Percentiles rank a stretch among this genome's conserved stretches.
Conservation (phyloP, 2,329 filamentous ascomycete genomes). For the Aureobasidium lini region DNA sequence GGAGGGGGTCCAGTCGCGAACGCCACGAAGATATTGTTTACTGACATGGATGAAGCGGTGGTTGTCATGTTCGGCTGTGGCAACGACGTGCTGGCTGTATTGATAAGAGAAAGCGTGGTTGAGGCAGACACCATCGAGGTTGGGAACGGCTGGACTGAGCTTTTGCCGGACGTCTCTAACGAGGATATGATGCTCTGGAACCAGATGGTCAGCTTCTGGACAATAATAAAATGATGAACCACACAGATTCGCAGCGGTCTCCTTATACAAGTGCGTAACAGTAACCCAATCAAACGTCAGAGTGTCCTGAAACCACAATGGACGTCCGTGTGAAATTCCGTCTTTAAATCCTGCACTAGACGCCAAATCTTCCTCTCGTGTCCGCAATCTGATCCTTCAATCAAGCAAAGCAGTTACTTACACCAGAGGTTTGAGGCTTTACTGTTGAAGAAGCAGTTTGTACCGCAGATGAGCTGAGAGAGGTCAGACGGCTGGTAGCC, state of each 20-base stretch:
- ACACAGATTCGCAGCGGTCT: neutral
- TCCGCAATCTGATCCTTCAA: no score
- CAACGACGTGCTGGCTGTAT: conserved; percentile 21
- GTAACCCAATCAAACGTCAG: no score
- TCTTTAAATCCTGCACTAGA: no score
- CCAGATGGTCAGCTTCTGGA: neutral
- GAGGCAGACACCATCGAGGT: conserved; percentile 21
- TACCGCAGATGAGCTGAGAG: conserved; percentile 24
- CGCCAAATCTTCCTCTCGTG: no score
- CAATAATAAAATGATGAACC: neutral
- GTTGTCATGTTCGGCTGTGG: conserved; percentile 21
- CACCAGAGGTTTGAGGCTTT: conserved; percentile 8
- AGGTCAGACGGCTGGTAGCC: conserved; percentile 19
- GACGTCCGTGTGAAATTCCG: no score
- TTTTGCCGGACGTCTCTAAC: conserved; percentile 22
- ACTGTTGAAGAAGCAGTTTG: conserved; percentile 21
- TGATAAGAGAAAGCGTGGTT: conserved; percentile 24
- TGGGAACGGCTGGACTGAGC: conserved; percentile 23
- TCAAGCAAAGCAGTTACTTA: neutral
- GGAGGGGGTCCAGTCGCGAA: conserved; percentile 36
- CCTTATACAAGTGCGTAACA: no score
- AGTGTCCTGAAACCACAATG: no score
- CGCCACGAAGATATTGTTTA: conserved; percentile 33
- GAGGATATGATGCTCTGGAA: conserved; percentile 15
- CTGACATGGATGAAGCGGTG: conserved; percentile 17